Conservation (phyloP, 495 filamentous ascomycete genomes). For the Penicillium manginii region DNA sequence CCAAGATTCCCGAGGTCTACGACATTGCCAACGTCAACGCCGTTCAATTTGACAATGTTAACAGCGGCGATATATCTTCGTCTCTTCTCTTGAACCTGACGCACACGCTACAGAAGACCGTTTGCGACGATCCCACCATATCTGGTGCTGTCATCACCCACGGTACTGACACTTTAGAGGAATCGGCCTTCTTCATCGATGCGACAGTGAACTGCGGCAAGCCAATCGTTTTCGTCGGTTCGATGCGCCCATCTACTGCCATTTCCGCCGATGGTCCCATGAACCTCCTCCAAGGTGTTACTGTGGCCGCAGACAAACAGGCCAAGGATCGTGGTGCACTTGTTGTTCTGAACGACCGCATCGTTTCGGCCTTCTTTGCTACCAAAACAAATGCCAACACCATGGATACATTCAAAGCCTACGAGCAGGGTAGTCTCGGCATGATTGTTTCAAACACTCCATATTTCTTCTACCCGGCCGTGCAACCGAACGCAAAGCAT, state of each 20-base stretch:
- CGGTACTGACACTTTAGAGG: conserved; percentile 56
- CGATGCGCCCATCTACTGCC: conserved; percentile 54
- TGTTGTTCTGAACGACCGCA: conserved; percentile 57
- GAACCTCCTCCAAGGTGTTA: conserved; percentile 54
- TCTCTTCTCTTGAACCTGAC: conserved; percentile 46
- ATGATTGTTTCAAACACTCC: conserved; percentile 49
- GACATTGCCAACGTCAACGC: conserved; percentile 53
- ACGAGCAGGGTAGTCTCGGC: conserved; percentile 50
- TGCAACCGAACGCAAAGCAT: conserved; percentile 39
- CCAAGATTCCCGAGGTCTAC: conserved; percentile 45
- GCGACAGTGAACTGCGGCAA: conserved; percentile 50
- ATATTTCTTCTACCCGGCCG: conserved; percentile 48
- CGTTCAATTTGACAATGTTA: conserved; percentile 46
- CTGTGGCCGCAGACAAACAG: conserved; percentile 40
- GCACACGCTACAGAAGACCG: conserved; percentile 42
- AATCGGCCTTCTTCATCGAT: conserved; percentile 55
- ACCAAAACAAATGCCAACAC: conserved; percentile 57
- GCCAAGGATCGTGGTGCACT: conserved; percentile 45
- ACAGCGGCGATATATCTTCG: conserved; percentile 43
- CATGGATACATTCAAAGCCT: conserved; percentile 53
- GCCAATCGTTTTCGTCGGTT: conserved; percentile 52
- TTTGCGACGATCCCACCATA: conserved; percentile 46
- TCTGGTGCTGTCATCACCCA: conserved; percentile 53
- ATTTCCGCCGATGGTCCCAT: conserved; percentile 55
- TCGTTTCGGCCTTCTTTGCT: conserved; percentile 49